Evolutionary conservation across 208 protist species (phyloP), one percentile per base, ranked within the genome.

Genomic region (Angomonas ambiguus): DNA sequence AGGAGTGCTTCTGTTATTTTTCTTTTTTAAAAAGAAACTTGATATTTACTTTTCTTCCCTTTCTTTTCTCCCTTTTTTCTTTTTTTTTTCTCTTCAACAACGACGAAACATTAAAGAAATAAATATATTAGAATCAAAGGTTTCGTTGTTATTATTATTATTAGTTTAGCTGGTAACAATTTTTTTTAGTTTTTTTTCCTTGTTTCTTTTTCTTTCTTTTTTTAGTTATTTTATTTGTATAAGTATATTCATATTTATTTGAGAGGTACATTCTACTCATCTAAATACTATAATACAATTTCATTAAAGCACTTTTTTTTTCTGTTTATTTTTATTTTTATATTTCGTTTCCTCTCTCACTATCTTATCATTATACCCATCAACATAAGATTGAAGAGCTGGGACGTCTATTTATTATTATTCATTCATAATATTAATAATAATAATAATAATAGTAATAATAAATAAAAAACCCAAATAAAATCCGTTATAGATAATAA

Each of bases 121-220:
- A 55, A 20, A 55, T 18, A 55, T 55, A 55, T 55, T 30, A 20
- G 16, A 30, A 55, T 16, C 22, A 30, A 55, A 30, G 4, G 22
- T 20, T 4, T 20, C 22, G 49, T 16, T 4, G 11, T 22, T 30
- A 55, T 18, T 25, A 22, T 55, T 55, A 30, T 16, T 55, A 30
- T 55, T 55, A 30, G 22, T 55, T 18, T 16, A 30, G 3, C 16
- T 55, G 6, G 3, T 8, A 20, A 55, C 4, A 4, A 4, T 18
- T 55, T 10, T 30, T 55, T 55, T 25, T 4, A 4, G 6, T 55
- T 5, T 65, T 31, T 16, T 67, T 68, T 11, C 51, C 34, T 51
- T 68, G 24, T 49, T 69, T 67, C 31, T 53, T 60, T 32, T 60
- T 76, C 25, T 60, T 61, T 61, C 63, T 51, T 30, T 63, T 68